Percentiles rank a stretch among this genome's conserved stretches.
Conservation (phyloP, 495 filamentous ascomycete genomes). For the Jackrogersella minutella region DNA sequence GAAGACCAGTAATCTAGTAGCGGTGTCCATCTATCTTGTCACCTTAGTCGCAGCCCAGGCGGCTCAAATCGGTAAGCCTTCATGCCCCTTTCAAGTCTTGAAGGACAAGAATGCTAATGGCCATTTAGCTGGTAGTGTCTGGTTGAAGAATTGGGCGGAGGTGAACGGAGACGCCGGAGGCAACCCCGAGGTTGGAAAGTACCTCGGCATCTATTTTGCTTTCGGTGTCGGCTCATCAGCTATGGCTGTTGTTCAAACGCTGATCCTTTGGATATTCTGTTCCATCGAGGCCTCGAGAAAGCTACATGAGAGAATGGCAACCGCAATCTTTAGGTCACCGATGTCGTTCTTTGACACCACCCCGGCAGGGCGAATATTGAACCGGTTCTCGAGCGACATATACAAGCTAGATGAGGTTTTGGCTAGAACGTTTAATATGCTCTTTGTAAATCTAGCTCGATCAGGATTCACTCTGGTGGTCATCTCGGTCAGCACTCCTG, state of each 20-base stretch:
- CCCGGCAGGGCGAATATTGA: constrained; percentile 94
- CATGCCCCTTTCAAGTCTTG: background rate
- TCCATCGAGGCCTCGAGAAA: constrained; percentile 98
- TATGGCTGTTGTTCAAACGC: constrained; percentile 87
- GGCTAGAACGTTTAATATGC: constrained; percentile 89
- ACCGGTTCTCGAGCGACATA: constrained; percentile 96
- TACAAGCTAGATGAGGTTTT: constrained; percentile 96
- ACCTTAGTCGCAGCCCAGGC: constrained; percentile 82
- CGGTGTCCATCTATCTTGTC: constrained; percentile 81
- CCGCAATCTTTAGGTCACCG: constrained; percentile 95
- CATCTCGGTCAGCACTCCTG: constrained; percentile 81
- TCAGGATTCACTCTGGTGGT: constrained; percentile 87
- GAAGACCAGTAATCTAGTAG: constrained; percentile 87
- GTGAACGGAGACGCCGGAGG: constrained; percentile 68
- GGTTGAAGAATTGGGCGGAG: constrained; percentile 94
- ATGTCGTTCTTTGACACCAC: constrained; percentile 99
- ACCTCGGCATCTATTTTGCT: constrained; percentile 92
- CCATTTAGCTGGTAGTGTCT: constrained; percentile 72
- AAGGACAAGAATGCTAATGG: constrained; percentile 1
- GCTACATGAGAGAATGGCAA: constrained; percentile 97
- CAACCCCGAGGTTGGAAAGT: constrained; percentile 83
- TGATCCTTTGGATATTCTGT: constrained; percentile 99
- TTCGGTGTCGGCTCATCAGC: constrained; percentile 89
- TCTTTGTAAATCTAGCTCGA: constrained; percentile 87
- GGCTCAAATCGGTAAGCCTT: constrained; percentile 68